Evolutionary conservation across 495 filamentous ascomycete genomes (phyloP), one percentile per base, ranked within the genome.

Genomic region (Alectoria sarmentosa): DNA sequence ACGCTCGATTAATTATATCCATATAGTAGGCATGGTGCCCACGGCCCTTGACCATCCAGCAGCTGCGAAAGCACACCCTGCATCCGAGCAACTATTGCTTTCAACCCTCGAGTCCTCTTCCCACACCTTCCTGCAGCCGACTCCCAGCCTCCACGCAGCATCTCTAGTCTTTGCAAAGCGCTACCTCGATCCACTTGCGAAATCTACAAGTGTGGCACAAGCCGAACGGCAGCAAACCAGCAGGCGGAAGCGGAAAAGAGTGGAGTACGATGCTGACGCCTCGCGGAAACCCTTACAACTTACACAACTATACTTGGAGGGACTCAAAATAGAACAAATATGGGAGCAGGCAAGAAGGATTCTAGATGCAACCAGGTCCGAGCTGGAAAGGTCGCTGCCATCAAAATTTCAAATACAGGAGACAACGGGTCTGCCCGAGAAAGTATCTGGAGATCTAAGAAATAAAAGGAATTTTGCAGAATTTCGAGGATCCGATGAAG

Each of bases 261-360:
- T 82, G 10, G 78, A 81, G 32, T 71, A 71, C 28, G 65, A 73
- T 41, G 70, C 61, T 10, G 19, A 58, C 42, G 42, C 41, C 63
- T 64, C 39, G 73, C 78, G 23, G 68, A 74, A 61, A 72, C 76
- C 62, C 65, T 73, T 66, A 73, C 74, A 26, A 62, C 66, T 59
- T 75, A 83, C 23, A 70, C 88, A 89, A 74, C 75, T 98, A 28
- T 87, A 98, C 73, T 79, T 89, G 37, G 87, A 96, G 36, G 94
- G 93, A 0, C 96, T 98, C 74, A 89, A 86, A 65, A 85, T 89
- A 30, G 85, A 86, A 55, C 94, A 98, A 76, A 85, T 98, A 23
- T 98, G 92, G 91, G 90, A 96, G 72, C 94, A 98, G 76, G 90
- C 91, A 8, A 86, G 82, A 67, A 84, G 88, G 72, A 89, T 98